phyloP scores from a whole-genome alignment of 164 flowering plant genomes.

The Berberis vulgaris region DNA sequence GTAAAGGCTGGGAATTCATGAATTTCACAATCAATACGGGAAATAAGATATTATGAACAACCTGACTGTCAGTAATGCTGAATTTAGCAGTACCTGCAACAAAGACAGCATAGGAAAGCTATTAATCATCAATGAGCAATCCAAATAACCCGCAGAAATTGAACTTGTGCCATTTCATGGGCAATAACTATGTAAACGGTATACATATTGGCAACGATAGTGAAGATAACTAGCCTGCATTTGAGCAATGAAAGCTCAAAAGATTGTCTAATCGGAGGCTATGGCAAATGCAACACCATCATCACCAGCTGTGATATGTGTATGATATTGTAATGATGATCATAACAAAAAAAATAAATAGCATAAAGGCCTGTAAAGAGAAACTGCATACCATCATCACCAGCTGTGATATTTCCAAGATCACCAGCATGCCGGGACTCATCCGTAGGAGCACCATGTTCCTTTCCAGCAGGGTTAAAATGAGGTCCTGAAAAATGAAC shows the following conservation, averaged over 20 bases:
- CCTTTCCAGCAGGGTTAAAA: constrained; percentile 76
- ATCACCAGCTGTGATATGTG: constrained; percentile 67
- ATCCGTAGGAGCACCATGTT: constrained; percentile 94
- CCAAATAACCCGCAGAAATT: no score
- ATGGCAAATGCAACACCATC: constrained; percentile 45
- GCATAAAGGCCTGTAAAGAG: background rate
- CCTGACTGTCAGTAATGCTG: constrained; percentile 68
- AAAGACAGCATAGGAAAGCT: background rate
- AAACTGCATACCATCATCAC: constrained; percentile 65
- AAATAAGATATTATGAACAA: constrained; percentile 7
- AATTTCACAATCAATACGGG: background rate
- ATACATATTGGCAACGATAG: no score
- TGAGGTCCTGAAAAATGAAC: constrained; percentile 48
- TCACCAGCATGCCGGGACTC: constrained; percentile 96
- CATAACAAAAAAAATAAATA: background rate
- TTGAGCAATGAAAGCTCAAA: no score
- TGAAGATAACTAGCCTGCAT: no score
- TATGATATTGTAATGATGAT: constrained; percentile 28
- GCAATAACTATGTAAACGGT: no score
- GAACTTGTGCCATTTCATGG: no score
- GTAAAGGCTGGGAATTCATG: no score
- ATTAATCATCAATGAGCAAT: no score
- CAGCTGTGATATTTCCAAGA: constrained; percentile 75
- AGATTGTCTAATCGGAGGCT: no score
- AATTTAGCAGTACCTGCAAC: constrained; percentile 58